Evolutionary conservation across 345 rosid species (phyloP).

Genomic region (Camelina sativa): DNA sequence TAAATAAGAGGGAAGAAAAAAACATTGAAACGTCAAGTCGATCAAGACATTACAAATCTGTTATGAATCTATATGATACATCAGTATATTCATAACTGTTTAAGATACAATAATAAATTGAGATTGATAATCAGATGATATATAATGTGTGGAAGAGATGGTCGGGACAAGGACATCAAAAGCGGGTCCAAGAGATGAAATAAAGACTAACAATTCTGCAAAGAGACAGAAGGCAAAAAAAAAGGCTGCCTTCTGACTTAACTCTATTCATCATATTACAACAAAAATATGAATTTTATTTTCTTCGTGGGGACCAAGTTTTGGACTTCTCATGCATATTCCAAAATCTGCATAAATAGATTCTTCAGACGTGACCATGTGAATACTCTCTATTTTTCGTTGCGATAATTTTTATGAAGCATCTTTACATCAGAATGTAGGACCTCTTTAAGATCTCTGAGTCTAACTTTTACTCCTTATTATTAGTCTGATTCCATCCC

Average conservation of each 20-base stretch:
- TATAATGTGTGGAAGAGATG: conserved; percentile 42
- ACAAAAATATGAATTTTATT: conserved; percentile 6
- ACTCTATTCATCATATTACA: conserved; percentile 15
- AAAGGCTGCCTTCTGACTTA: conserved; percentile 45
- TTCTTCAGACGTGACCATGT: conserved; percentile 39
- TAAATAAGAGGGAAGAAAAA: background rate
- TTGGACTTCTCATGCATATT: conserved; percentile 40
- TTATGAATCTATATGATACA: background rate
- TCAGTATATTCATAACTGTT: conserved; percentile 6
- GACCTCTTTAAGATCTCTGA: conserved; percentile 16
- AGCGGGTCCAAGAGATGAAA: conserved; percentile 43
- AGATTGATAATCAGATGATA: conserved; percentile 27
- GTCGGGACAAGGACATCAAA: conserved; percentile 40
- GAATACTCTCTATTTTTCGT: conserved; percentile 24
- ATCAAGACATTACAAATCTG: conserved; percentile 15
- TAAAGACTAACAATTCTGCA: conserved; percentile 39
- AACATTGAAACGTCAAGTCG: conserved; percentile 19
- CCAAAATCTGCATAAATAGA: conserved; percentile 31
- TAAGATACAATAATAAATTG: conserved; percentile 27
- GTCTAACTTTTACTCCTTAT: background rate
- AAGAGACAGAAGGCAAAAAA: conserved; percentile 25
- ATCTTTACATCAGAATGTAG: conserved; percentile 28
- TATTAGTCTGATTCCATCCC: conserved; percentile 1
- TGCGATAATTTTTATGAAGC: conserved; percentile 21
- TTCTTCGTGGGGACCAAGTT: conserved; percentile 35